Evolutionary conservation across 352 stramenopile species (phyloP).

Genomic region (Phytophthora citrophthora): DNA sequence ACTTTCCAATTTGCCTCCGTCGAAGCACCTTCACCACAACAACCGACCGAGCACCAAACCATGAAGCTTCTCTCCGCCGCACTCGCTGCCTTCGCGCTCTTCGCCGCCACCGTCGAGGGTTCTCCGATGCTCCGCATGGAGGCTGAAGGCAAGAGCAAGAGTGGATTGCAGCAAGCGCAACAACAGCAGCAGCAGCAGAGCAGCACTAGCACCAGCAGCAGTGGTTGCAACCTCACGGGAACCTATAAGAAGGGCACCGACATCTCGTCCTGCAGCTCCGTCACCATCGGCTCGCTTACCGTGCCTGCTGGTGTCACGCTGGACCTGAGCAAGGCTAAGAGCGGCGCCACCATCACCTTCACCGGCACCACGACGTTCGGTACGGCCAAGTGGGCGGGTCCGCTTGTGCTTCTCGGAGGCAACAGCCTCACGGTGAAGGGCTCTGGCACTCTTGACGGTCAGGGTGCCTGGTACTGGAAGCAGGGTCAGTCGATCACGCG

Average conservation of each 20-base stretch:
- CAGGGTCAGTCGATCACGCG: constrained; percentile 33
- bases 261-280: constrained; percentile 33
- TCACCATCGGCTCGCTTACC: constrained; percentile 32
- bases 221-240: constrained; percentile 19
- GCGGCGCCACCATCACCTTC: constrained; percentile 34
- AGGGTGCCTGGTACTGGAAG: constrained; percentile 48
- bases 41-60: not conserved
- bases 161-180: constrained; percentile 7
- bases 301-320: constrained; percentile 40
- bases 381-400: constrained; percentile 37
- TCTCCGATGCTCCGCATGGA: constrained; percentile 19
- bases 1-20: not conserved
- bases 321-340: constrained; percentile 36
- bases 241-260: constrained; percentile 29
- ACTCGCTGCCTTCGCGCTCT: constrained; percentile 11
- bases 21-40: not conserved
- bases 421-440: constrained; percentile 36
- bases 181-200: constrained; percentile 4
- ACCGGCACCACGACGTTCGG: constrained; percentile 41
- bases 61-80: constrained; percentile 11
- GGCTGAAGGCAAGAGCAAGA: constrained; percentile 10
- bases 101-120: constrained; percentile 5
- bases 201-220: constrained; percentile 3
- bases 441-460: constrained; percentile 40
- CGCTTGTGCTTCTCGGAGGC: constrained; percentile 35